These are phyloP conservation scores for Nannizziopsis arthrosporioides DNA, from an alignment of 2,329 filamentous ascomycete genomes.

Conservation along the genomic window DNA sequence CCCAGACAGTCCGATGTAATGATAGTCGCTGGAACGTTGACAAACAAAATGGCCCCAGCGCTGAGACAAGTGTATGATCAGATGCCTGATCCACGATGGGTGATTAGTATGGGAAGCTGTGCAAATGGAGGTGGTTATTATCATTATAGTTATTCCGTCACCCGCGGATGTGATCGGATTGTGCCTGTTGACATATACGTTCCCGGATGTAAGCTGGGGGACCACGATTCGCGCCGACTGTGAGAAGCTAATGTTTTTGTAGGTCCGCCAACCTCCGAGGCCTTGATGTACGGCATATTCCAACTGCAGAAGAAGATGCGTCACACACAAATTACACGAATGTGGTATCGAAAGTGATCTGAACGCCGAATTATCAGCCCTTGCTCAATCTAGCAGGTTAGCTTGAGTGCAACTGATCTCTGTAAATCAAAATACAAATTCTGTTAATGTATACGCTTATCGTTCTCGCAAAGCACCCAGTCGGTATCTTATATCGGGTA, in stretches of 20 bases:
- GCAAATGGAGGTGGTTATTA: slow-evolving; percentile 82
- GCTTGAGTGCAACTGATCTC: too few relatives aligned
- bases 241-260: slow-evolving; percentile 20
- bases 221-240: slow-evolving; percentile 26
- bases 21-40: slow-evolving; percentile 81
- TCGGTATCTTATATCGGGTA: too few relatives aligned
- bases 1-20: slow-evolving; percentile 79
- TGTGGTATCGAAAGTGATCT: slow-evolving; percentile 45
- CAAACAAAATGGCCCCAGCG: slow-evolving; percentile 88
- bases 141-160: slow-evolving; percentile 73
- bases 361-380: too few relatives aligned
- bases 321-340: slow-evolving; percentile 43
- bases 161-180: slow-evolving; percentile 65
- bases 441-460: too few relatives aligned
- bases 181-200: slow-evolving; percentile 78
- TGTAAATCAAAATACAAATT: too few relatives aligned
- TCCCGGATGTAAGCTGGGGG: slow-evolving; percentile 58
- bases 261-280: slow-evolving; percentile 44
- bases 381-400: too few relatives aligned
- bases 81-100: slow-evolving; percentile 90
- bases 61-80: slow-evolving; percentile 84
- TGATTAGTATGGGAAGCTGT: slow-evolving; percentile 74
- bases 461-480: too few relatives aligned
- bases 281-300: slow-evolving; percentile 56
- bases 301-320: slow-evolving; percentile 72